phyloP scores from a whole-genome alignment of 352 stramenopile species.

The Globisporangium splendens region DNA sequence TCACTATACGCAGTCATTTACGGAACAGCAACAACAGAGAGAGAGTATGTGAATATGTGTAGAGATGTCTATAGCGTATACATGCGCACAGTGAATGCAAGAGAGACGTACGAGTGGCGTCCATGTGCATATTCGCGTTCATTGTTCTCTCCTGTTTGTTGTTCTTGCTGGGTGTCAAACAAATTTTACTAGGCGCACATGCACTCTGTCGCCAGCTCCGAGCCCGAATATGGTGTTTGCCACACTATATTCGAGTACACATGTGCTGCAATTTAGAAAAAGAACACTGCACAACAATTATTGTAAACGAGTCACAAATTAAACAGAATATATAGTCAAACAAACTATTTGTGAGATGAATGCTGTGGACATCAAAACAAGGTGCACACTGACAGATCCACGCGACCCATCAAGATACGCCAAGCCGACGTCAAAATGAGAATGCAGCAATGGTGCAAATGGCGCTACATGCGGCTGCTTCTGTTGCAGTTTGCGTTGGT shows the following conservation, averaged over 20 bases:
- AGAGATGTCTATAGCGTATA: background rate
- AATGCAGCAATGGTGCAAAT: background rate
- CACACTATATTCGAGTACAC: constrained; percentile 1
- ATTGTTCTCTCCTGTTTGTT: constrained; percentile 6
- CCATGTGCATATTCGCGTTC: constrained; percentile 31
- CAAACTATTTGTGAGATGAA: no score
- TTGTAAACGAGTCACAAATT: no score
- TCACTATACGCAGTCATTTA: constrained; percentile 15
- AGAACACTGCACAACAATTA: no score
- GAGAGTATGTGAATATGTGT: background rate
- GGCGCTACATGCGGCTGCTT: background rate
- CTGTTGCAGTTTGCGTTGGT: background rate
- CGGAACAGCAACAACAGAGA: background rate
- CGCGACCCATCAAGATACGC: no score
- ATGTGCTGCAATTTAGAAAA: no score
- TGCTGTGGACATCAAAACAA: no score
- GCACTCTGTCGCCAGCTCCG: no score
- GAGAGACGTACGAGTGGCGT: constrained; percentile 24
- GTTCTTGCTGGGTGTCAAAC: no score
- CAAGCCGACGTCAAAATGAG: background rate
- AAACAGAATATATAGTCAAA: no score
- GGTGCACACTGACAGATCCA: no score
- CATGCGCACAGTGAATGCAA: background rate
- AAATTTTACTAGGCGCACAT: no score
- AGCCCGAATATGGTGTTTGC: background rate